Evolutionary conservation across 2,329 filamentous ascomycete species (phyloP), one percentile per base, ranked within the genome.

Genomic region (Fragosphaeria purpurea): DNA sequence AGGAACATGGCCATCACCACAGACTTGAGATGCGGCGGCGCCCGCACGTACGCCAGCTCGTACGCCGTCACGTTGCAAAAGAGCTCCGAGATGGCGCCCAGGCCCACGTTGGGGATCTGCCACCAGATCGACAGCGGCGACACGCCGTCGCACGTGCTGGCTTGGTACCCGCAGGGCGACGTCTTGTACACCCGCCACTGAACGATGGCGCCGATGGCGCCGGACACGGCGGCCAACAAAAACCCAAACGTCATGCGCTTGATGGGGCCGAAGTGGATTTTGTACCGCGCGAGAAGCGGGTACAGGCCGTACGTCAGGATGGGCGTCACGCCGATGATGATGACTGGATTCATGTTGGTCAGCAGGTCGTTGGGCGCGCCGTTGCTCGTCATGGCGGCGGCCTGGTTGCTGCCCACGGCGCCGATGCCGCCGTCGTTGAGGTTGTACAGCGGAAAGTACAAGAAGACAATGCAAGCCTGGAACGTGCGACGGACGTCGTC

Each of bases 11-110:
- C 72, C 59, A 77, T 70, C 33, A 82, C 74, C 11, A 77, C 73
- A 4, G 74, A 75, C 60, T 77, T 74, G 80, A 86, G 84, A 60
- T 77, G 75, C 50, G 74, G 73, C 2, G 82, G 82, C 0, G 83
- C 80, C 60, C 84, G 83, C 59, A 79, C 80, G 65, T 80, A 86
- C 7, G 80, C 82, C 55, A 85, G 81, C 62, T 86, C 82, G 45
- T 83, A 73, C 45, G 76, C 72, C 1, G 82, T 83, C 48, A 85
- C 79, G 45, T 77, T 80, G 37, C 75, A 73, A 55, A 81, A 75
- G 57, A 81, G 74, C 60, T 82, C 76, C 1, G 72, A 72, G 32
- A 76, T 65, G 31, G 72, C 76, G 40, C 75, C 72, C 3, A 80
- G 66, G 5, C 71, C 63, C 57, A 77, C 75, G 37, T 71, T 67